These are phyloP conservation scores for Hypomontagnella submonticulosa DNA, from an alignment of 495 filamentous ascomycete species.

Conservation along the genomic window DNA sequence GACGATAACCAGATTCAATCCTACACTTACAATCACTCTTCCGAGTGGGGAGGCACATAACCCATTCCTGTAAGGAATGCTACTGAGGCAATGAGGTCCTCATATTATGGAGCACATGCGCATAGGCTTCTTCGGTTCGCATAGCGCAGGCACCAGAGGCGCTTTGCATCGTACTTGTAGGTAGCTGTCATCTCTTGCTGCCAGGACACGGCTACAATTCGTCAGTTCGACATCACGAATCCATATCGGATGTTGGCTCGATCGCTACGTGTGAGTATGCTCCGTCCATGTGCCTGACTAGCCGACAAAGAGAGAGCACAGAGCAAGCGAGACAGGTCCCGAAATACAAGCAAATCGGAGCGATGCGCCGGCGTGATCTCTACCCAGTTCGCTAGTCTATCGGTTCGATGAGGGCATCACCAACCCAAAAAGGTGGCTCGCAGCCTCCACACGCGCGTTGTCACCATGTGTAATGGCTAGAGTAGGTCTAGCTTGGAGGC, in stretches of 20 bases:
- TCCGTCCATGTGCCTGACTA: slow-evolving; percentile 31
- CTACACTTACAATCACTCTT: no score
- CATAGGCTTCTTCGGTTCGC: slow-evolving; percentile 34
- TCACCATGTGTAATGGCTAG: slow-evolving; percentile 15
- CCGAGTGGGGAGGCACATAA: slow-evolving; percentile 41
- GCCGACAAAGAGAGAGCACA: background rate
- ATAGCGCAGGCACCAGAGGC: slow-evolving; percentile 44
- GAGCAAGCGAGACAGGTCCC: slow-evolving; percentile 11
- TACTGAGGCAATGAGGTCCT: slow-evolving; percentile 16
- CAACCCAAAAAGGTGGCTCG: slow-evolving; percentile 44
- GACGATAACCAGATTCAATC: no score
- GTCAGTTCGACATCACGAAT: slow-evolving; percentile 22
- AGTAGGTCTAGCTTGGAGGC: slow-evolving; percentile 15
- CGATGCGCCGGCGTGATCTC: slow-evolving; percentile 32
- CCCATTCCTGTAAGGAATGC: slow-evolving; percentile 41
- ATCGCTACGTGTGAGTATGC: slow-evolving; percentile 32
- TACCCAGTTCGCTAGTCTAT: slow-evolving; percentile 31
- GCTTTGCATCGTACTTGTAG: slow-evolving; percentile 33
- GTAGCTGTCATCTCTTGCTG: slow-evolving; percentile 23
- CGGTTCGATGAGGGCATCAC: slow-evolving; percentile 42
- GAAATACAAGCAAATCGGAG: slow-evolving; percentile 39
- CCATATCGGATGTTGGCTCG: slow-evolving; percentile 25
- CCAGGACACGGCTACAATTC: slow-evolving; percentile 23
- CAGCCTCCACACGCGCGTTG: slow-evolving; percentile 40
- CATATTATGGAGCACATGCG: slow-evolving; percentile 41